Percentiles rank a stretch among this genome's conserved stretches.
These are phyloP conservation scores for Eimeria acervulina DNA, from an alignment of 169 alveolate genomes.

Conservation along the genomic window DNA sequence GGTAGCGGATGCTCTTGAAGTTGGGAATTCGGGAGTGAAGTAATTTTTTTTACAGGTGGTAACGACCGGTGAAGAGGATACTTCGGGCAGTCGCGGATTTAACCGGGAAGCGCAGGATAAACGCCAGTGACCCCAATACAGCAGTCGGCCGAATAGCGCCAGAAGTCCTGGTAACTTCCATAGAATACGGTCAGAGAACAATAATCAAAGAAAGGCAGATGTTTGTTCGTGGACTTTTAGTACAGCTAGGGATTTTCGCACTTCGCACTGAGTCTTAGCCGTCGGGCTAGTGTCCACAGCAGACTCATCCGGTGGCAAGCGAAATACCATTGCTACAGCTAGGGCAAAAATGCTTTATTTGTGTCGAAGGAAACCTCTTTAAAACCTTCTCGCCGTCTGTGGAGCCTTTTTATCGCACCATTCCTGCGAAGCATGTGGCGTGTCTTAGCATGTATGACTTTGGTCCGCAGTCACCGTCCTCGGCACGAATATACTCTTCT, in stretches of 20 bases:
- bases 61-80: neutral
- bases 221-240: neutral
- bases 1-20: neutral
- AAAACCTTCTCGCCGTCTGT: too few species aligned
- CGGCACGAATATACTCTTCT: neutral
- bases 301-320: neutral
- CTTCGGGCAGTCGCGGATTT: neutral
- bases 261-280: neutral
- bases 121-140: neutral
- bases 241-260: too few species aligned
- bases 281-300: neutral
- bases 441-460: neutral
- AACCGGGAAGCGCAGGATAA: neutral
- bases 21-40: neutral
- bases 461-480: neutral
- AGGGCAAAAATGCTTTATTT: neutral
- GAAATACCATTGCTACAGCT: neutral
- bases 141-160: neutral
- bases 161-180: neutral
- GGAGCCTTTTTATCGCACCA: too few species aligned
- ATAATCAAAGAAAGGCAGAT: neutral
- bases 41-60: too few species aligned
- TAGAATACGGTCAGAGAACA: neutral
- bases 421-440: neutral
- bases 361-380: too few species aligned